A percentile compares a stretch with the other conserved stretches of the same genome.
Conservation (phyloP, 306 rosid species). For the Rosa lucieae region DNA sequence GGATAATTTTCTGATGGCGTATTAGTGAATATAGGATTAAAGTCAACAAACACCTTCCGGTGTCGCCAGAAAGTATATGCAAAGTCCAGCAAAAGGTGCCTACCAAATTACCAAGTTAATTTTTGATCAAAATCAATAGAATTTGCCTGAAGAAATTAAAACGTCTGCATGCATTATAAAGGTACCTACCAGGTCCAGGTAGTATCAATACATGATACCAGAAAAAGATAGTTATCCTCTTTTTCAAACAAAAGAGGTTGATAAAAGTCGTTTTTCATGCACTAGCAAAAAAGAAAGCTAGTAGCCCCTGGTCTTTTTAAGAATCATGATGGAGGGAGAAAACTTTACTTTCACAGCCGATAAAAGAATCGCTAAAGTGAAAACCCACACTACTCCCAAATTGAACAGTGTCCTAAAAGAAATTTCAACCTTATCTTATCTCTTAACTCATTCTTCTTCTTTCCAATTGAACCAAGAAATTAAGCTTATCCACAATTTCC, state of each 20-base stretch:
- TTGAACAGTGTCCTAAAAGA: not conserved
- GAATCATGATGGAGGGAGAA: not conserved
- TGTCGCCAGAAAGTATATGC: not conserved
- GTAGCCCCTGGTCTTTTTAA: not conserved
- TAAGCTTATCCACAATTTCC: not conserved
- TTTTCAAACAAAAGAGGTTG: not conserved
- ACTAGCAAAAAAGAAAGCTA: not conserved
- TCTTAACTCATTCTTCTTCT: not conserved
- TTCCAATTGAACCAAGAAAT: not conserved
- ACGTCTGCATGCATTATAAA: too few species aligned
- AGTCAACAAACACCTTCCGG: not conserved
- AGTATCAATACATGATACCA: not conserved
- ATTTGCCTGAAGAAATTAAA: not conserved
- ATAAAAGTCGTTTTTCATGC: not conserved
- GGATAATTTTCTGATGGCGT: not conserved
- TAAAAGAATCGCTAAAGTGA: not conserved
- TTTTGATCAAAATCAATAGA: not conserved
- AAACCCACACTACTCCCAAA: not conserved
- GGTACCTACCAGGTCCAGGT: too few species aligned
- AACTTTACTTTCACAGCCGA: not conserved
- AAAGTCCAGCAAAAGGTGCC: too few species aligned
- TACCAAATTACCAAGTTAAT: not conserved
- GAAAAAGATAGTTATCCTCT: not conserved
- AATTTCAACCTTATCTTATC: slow-evolving; percentile 1
- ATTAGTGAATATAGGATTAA: not conserved